Evolutionary conservation across 345 rosid species (phyloP), one percentile per base, ranked within the genome.

Genomic region (Euphorbia lathyris): DNA sequence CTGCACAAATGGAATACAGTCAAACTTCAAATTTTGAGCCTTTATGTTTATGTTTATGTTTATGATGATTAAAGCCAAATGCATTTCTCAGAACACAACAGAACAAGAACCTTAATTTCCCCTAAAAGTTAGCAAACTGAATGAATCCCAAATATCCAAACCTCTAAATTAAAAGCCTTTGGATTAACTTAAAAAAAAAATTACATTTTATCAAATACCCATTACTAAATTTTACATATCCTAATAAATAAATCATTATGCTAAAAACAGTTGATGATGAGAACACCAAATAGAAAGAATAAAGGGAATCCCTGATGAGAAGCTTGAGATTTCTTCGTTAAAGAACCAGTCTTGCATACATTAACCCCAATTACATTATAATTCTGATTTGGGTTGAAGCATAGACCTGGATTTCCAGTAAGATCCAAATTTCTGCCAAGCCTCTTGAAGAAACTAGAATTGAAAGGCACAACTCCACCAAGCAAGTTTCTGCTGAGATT

Each of bases 361-460:
- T 63, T 43, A 68, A 88, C 90, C 4, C 96, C 98, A 69, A 32
- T 53, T 32, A 83, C 86, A 78, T 83, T 72, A 12, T 66, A 69
- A 43, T 85, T 88, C 66, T 86, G 96, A 51, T 84, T 66, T 20
- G 91, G 86, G 45, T 82, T 86, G 77, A 90, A 69, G 77, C 98
- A 93, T 62, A 93, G 96, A 25, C 87, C 89, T 63, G 89, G 82
- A 74, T 93, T 93, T 55, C 86, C 93, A 65, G 86, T 83, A 17
- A 93, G 86, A 62, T 93, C 98, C 92, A 93, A 79, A 68, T 90
- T 93, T 82, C 78, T 85, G 56, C 97, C 89, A 7, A 88, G 48
- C 67, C 93, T 75, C 75, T 78, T 84, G 9, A 87, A 25, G 69
- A 93, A 90, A 65, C 80, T 86, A n/a, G 88, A 68, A 72, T 80